These are phyloP conservation scores for Cicer yamashitae DNA, from an alignment of 306 rosid species.

Conservation along the genomic window DNA sequence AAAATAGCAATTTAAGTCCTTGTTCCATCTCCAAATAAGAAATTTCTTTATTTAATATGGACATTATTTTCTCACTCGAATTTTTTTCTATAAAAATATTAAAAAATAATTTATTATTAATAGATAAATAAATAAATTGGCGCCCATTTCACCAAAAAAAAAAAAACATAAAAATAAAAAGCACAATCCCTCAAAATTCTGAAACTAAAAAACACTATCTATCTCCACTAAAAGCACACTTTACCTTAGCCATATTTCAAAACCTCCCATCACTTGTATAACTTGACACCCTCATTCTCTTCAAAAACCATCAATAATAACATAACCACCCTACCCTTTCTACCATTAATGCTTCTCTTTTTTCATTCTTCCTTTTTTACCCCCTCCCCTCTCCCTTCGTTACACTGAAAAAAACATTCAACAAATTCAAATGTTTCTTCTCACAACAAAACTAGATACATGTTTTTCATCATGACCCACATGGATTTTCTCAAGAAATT, in stretches of 20 bases:
- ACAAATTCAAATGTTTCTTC: conserved; percentile 10
- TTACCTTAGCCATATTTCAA: not conserved
- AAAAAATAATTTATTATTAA: no score
- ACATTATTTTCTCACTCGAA: no score
- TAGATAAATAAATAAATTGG: no score
- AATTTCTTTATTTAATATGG: no score
- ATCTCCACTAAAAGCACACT: not conserved
- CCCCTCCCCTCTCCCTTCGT: conserved; percentile 1
- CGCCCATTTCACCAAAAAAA: no score
- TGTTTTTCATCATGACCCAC: conserved; percentile 51
- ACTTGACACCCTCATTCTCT: not conserved
- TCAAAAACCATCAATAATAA: not conserved
- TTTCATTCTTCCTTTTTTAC: not conserved
- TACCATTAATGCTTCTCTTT: conserved; percentile 41
- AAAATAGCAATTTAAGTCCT: no score
- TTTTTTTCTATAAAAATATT: no score
- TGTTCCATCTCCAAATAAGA: no score
- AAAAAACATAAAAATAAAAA: no score
- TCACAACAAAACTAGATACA: not conserved
- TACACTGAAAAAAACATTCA: not conserved
- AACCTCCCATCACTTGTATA: not conserved
- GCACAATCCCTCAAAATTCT: no score
- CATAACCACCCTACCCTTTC: not conserved
- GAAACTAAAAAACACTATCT: no score
- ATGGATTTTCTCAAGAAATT: conserved; percentile 60